These are phyloP conservation scores for Phytophthora melonis DNA, from an alignment of 352 stramenopile species.

Conservation along the genomic window DNA sequence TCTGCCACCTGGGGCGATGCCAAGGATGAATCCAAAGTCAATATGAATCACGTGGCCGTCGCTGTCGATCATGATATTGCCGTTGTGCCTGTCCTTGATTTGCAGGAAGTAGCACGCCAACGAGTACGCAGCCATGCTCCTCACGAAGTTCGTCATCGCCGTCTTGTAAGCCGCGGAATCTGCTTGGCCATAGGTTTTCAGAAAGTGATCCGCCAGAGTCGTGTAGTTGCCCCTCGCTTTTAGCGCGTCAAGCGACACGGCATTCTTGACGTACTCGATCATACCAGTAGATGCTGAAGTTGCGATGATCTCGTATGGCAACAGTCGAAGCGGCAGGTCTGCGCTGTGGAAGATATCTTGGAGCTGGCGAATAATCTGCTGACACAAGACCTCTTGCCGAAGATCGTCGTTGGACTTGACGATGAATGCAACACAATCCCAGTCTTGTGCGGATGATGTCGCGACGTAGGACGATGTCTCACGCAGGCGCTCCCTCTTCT, in stretches of 20 bases:
- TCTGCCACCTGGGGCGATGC: slow-evolving; percentile 93
- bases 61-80: slow-evolving; percentile 99
- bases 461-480: slow-evolving; percentile 57
- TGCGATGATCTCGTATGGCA: slow-evolving; percentile 97
- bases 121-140: slow-evolving; percentile 98
- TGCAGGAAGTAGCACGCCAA: slow-evolving; percentile 98
- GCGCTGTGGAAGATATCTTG: slow-evolving; percentile 96
- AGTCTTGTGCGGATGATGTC: slow-evolving; percentile 42
- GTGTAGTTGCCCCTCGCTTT: slow-evolving; percentile 92
- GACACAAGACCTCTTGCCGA: slow-evolving; percentile 97
- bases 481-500: slow-evolving; percentile 76
- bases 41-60: slow-evolving; percentile 98
- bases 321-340: slow-evolving; percentile 94
- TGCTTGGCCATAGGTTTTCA: slow-evolving; percentile 92
- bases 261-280: slow-evolving; percentile 98
- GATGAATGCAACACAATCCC: slow-evolving; percentile 93
- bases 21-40: slow-evolving; percentile 99
- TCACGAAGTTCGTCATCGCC: slow-evolving; percentile 97
- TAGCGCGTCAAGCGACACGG: slow-evolving; percentile 96
- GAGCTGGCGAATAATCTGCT: slow-evolving; percentile 97
- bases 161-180: slow-evolving; percentile 89
- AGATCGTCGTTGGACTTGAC: slow-evolving; percentile 99
- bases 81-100: slow-evolving; percentile 99
- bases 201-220: slow-evolving; percentile 92
- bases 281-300: slow-evolving; percentile 95